These are phyloP conservation scores for Candida sakaeoensis DNA, from an alignment of 805 yeast species.

Conservation along the genomic window DNA sequence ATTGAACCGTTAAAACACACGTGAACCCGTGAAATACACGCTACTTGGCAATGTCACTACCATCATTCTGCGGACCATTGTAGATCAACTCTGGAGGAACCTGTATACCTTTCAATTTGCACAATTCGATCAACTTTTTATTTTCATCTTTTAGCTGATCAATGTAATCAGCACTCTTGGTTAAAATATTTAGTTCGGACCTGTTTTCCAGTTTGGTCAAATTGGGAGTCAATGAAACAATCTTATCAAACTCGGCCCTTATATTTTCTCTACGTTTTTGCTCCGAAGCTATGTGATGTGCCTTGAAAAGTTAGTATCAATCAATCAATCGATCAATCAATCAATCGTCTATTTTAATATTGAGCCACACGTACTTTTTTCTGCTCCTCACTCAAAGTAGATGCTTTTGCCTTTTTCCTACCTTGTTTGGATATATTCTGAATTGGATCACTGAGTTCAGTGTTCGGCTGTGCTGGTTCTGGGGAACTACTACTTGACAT, in stretches of 20 bases:
- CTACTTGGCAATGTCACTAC: constrained; percentile 13
- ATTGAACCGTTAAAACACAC: constrained; percentile 12
- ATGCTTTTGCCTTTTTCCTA: constrained; percentile 20
- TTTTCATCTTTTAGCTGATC: constrained; percentile 50
- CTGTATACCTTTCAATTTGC: constrained; percentile 38
- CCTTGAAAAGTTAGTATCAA: constrained; percentile 34
- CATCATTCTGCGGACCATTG: constrained; percentile 21
- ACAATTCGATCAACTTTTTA: constrained; percentile 36
- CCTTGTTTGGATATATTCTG: constrained; percentile 4
- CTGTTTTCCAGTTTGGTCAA: constrained; percentile 67
- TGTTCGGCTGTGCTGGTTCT: background rate
- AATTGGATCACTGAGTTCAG: background rate
- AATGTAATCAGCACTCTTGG: constrained; percentile 58
- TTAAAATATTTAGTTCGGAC: constrained; percentile 72
- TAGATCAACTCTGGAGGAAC: constrained; percentile 39
- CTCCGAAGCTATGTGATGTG: constrained; percentile 80
- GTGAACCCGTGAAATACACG: background rate
- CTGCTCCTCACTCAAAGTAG: constrained; percentile 34
- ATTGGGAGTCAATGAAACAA: constrained; percentile 74
- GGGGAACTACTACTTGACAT: constrained; percentile 8
- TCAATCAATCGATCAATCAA: background rate
- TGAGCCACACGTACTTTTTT: constrained; percentile 25
- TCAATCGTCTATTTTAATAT: background rate
- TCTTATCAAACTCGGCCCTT: constrained; percentile 71
- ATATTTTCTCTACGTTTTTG: constrained; percentile 85